A percentile compares a stretch with the other conserved stretches of the same genome.
Conservation (phyloP, 441 rosid genomes). For the Corymbia calophylla region DNA sequence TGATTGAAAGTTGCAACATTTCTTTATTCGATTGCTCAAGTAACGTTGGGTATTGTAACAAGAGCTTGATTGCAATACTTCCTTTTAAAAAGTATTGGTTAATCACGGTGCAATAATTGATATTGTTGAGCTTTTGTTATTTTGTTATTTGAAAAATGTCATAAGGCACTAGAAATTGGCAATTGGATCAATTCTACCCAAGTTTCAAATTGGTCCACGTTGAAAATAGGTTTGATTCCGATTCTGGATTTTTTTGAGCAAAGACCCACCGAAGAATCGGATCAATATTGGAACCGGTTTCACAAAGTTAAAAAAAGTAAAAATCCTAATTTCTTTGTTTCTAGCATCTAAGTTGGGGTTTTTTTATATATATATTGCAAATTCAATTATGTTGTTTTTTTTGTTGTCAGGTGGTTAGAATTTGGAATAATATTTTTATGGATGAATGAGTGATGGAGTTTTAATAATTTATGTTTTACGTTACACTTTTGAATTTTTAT, state of each 20-base stretch:
- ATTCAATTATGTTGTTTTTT: not conserved
- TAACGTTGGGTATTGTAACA: not conserved
- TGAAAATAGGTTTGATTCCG: no score
- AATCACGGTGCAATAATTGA: not conserved
- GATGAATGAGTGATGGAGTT: not conserved
- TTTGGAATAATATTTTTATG: not conserved
- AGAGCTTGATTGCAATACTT: not conserved
- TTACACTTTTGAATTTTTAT: no score
- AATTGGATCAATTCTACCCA: accelerated
- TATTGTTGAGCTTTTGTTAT: accelerated
- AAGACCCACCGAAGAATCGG: not conserved
- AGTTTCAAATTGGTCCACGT: accelerated
- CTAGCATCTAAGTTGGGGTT: not conserved
- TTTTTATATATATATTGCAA: not conserved
- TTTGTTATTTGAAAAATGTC: not conserved
- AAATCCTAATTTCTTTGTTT: no score
- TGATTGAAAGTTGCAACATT: not conserved
- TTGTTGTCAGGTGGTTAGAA: not conserved
- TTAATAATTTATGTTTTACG: no score
- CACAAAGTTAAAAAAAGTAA: not conserved
- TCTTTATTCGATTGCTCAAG: not conserved
- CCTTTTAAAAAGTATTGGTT: not conserved
- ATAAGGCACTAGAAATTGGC: no score
- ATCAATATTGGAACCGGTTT: accelerated
- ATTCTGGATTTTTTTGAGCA: accelerated